Evolutionary conservation across 2,329 filamentous ascomycete species (phyloP).

Genomic region (Microsporum ferrugineum): DNA sequence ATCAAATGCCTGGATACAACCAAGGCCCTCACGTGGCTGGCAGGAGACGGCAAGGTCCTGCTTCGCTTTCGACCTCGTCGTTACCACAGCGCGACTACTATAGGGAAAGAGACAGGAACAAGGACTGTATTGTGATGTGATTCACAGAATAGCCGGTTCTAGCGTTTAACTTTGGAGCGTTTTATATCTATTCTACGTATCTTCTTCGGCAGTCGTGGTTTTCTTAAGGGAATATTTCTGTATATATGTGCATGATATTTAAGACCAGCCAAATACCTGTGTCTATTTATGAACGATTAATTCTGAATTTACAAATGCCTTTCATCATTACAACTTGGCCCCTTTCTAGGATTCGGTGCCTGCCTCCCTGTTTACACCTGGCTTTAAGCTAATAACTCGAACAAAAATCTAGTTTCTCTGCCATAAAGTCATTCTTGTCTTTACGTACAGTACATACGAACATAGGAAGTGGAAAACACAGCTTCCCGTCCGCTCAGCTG

Average conservation of each 20-base stretch:
- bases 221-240: not conserved
- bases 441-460: not conserved
- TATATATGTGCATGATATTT: not conserved
- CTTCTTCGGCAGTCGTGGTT: not conserved
- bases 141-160: not conserved
- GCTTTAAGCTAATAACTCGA: no score
- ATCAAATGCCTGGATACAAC: not conserved
- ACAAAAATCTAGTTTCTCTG: not conserved
- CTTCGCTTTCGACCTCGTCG: constrained; percentile 7
- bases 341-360: not conserved
- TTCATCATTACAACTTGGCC: not conserved
- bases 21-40: not conserved
- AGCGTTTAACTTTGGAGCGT: not conserved
- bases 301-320: not conserved
- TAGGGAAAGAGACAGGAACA: constrained; percentile 15
- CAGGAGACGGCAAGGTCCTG: constrained; percentile 14
- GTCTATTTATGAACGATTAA: not conserved
- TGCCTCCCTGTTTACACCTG: not conserved
- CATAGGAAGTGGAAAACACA: not conserved
- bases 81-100: constrained; percentile 15
- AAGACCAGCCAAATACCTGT: not conserved
- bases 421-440: not conserved
- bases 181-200: not conserved
- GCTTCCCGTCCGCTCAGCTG: not conserved
- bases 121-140: constrained; percentile 7